Conservation (phyloP, 1,139 yeast species). For the Scheffersomyces lignicola region DNA sequence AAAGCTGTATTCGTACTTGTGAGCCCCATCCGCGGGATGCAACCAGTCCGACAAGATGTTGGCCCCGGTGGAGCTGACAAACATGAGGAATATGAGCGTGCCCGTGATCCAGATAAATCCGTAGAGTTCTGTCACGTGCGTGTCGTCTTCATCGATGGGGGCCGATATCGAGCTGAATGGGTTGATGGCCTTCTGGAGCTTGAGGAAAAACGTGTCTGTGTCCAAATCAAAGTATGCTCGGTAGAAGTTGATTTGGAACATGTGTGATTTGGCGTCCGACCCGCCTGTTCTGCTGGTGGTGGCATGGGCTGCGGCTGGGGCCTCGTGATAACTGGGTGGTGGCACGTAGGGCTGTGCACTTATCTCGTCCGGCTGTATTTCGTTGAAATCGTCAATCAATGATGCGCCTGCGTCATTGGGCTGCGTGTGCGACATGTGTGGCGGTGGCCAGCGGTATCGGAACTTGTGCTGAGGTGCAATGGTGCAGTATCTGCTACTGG, state of each 20-base stretch:
- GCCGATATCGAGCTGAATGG: conserved; percentile 36
- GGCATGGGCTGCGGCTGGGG: conserved; percentile 5
- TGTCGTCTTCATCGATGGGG: conserved; percentile 22
- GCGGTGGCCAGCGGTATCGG: background rate
- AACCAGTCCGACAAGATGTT: conserved; percentile 48
- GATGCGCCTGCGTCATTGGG: conserved; percentile 6
- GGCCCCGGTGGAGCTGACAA: conserved; percentile 67
- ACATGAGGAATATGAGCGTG: conserved; percentile 68
- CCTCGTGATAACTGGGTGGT: conserved; percentile 2
- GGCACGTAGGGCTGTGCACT: background rate
- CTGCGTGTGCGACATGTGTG: conserved; percentile 3
- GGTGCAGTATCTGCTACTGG: no score
- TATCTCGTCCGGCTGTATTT: conserved; percentile 17
- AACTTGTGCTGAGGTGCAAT: no score
- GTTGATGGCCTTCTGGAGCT: conserved; percentile 44
- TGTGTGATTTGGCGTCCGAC: conserved; percentile 33
- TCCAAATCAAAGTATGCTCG: conserved; percentile 64
- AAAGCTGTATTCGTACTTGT: conserved; percentile 57
- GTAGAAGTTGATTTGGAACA: conserved; percentile 58
- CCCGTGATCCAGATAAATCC: conserved; percentile 88
- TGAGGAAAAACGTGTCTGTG: conserved; percentile 55
- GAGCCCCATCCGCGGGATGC: conserved; percentile 33
- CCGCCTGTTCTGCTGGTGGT: conserved; percentile 14
- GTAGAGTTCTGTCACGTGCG: conserved; percentile 60
- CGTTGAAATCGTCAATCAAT: conserved; percentile 17